A percentile compares a stretch with the other conserved stretches of the same genome.
phyloP scores from a whole-genome alignment of 148 eudicot species.

The Nyssa sinensis region DNA sequence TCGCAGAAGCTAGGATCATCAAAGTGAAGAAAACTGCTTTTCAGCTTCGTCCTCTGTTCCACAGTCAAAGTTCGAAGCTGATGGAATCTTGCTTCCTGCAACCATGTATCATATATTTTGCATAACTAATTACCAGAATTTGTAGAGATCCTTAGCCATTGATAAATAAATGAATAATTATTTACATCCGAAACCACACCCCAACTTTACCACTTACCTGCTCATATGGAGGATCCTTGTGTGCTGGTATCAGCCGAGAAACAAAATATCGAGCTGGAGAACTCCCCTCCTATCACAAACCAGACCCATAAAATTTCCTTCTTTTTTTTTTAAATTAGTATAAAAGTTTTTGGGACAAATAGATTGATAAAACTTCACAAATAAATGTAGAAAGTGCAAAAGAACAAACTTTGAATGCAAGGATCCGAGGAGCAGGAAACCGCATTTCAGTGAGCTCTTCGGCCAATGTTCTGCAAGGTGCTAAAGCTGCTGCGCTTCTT shows the following conservation, averaged over 20 bases:
- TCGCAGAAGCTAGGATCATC: constrained; percentile 98
- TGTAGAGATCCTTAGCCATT: too few species aligned
- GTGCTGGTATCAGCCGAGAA: constrained; percentile 92
- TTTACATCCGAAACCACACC: background rate
- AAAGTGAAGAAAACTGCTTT: constrained; percentile 85
- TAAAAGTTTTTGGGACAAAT: background rate
- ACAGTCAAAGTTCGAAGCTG: constrained; percentile 74
- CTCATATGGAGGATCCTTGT: constrained; percentile 95
- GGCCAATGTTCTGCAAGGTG: constrained; percentile 96
- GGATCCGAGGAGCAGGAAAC: constrained; percentile 96
- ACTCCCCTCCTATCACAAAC: constrained; percentile 75
- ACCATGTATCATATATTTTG: background rate
- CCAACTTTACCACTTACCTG: constrained; percentile 44
- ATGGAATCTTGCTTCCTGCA: constrained; percentile 98
- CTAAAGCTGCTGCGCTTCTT: constrained; percentile 92
- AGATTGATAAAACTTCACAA: background rate
- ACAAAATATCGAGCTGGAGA: constrained; percentile 95
- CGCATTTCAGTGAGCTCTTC: constrained; percentile 94
- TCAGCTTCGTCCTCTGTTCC: constrained; percentile 86
- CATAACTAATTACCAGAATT: background rate
- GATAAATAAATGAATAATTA: background rate
- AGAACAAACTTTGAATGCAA: constrained; percentile 80
- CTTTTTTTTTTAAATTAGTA: too few species aligned
- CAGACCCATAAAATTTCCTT: constrained; percentile 5
- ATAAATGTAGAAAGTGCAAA: too few species aligned